Base-by-base conservation (phyloP, 116 monocot genomes). In the Trichopus zeylanicus region DNA sequence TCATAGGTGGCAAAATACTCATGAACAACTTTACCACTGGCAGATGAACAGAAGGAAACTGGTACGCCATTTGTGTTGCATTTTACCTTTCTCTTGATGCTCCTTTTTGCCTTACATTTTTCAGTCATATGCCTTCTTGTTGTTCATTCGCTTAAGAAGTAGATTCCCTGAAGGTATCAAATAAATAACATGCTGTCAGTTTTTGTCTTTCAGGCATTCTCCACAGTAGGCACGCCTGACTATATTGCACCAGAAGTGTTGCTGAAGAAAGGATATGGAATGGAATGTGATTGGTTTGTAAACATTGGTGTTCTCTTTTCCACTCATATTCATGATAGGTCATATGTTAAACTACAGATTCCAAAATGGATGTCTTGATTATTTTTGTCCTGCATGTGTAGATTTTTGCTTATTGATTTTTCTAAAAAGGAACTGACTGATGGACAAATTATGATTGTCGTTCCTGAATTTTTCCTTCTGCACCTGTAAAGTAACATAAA, bases 221-320 rank as follows among this genome's bases (percentile, higher is more conserved):
- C 97, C 49, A 91, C 91, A 29, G 97, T 98, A 55, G 97, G 97
- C 26, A 98, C 97, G 51, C 97, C 97, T 11, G 97, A 98, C 48
- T 98, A 98, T 68, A 98, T 92, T 72, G 91, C 91, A 29, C 91
- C 91, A 42, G 91, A 92, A 80, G 87, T 92, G 32, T 78, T 92
- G 56, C 57, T 97, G 27, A 97, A 97, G 79, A 97, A 89, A 76
- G 95, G 95, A 69, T 97, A 97, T 76, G 95, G 97, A 63, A 85
- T 91, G 84, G 97, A 98, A 48, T 98, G 97, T 67, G 97, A 98
- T 68, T 98, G 97, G 97, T 98, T 73, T 33, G 88, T 81, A 56
- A 60, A 11, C 39, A 34, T 37, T 28, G 28, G 16, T 46, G 13
- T 18, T n/a, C n/a, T n/a, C n/a, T n/a, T n/a, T n/a, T n/a, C n/a